Evolutionary conservation across 148 eudicot species (phyloP), one percentile per base, ranked within the genome.

Genomic region (Bassia scoparia): DNA sequence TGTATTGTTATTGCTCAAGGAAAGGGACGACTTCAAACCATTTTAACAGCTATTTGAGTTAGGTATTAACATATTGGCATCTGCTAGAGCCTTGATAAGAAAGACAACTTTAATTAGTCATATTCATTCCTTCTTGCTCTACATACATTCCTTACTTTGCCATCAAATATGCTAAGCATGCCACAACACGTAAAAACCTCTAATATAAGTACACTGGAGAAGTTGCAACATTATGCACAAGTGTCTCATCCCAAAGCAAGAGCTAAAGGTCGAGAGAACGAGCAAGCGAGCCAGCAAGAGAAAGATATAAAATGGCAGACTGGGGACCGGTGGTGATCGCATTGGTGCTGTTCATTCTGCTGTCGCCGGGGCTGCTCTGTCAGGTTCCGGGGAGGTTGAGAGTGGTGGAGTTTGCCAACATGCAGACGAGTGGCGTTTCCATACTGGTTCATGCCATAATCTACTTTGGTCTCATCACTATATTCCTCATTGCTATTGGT

Each of bases 301-400:
- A 52, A 0, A 49, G 54, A 35, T 73, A 5, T 53, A 64, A 0
- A 61, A 66, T 82, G 86, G 84, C 83, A 2, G 89, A 86, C 74
- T 84, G 87, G 89, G 89, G 87, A 7, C 87, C 89, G 43, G 89
- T 86, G 69, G 76, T 86, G 72, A 80, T 86, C 60, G 83, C 86
- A 43, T 70, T 77, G 75, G 78, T 86, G 83, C 58, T 86, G 74
- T 86, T 86, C 70, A 73, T 86, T 52, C 72, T 86, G 78, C 53
- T 86, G 13, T 71, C 82, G 23, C 89, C 87, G 30, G 89, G 89
- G 31, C 67, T 86, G 79, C 46, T 86, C 50, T 86, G 75, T 77
- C 89, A 84, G 77, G 61, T 86, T 8, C 89, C 86, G 13, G 84
- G 84, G 50, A 74, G 67, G 49, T 76, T 71, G 2, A 69, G 69